Evolutionary conservation across 352 stramenopile species (phyloP).

Genomic region (Peronospora farinosa): DNA sequence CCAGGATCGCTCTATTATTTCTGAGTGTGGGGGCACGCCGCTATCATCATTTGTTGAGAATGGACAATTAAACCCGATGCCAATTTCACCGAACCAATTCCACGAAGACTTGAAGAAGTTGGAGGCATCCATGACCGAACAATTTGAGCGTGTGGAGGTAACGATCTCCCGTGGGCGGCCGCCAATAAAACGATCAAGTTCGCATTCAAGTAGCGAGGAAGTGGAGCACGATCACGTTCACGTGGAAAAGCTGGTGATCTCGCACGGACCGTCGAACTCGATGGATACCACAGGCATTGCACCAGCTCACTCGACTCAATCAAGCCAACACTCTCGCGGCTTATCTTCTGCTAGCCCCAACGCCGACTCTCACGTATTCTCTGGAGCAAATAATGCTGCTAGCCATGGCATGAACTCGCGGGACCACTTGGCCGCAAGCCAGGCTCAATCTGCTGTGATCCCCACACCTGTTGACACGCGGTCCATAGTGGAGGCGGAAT

Average conservation of each 20-base stretch:
- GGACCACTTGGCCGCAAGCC: conserved; percentile 22
- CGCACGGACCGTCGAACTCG: conserved; percentile 14
- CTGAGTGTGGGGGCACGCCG: conserved; percentile 55
- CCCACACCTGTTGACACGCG: conserved; percentile 25
- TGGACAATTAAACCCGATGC: conserved; percentile 48
- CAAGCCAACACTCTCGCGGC: conserved; percentile 5
- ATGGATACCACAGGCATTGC: conserved; percentile 10
- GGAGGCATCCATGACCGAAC: conserved; percentile 54
- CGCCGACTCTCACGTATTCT: conserved; percentile 9
- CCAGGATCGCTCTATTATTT: conserved; percentile 19
- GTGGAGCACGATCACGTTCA: conserved; percentile 24
- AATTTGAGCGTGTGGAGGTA: conserved; percentile 74
- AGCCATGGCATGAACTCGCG: conserved; percentile 15
- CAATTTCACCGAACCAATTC: conserved; percentile 49
- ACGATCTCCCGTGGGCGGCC: conserved; percentile 71
- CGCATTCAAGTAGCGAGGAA: conserved; percentile 32
- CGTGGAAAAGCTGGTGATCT: conserved; percentile 42
- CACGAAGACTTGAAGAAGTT: conserved; percentile 57
- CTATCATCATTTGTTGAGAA: conserved; percentile 82
- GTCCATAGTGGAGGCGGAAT: conserved; percentile 34
- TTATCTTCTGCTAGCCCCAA: conserved; percentile 8
- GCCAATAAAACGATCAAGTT: conserved; percentile 30
- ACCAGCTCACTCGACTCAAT: conserved; percentile 11
- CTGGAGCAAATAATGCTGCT: conserved; percentile 11
- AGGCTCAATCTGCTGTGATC: conserved; percentile 27